phyloP scores from a whole-genome alignment of 169 alveolate species.

The Plasmodium fragile region DNA sequence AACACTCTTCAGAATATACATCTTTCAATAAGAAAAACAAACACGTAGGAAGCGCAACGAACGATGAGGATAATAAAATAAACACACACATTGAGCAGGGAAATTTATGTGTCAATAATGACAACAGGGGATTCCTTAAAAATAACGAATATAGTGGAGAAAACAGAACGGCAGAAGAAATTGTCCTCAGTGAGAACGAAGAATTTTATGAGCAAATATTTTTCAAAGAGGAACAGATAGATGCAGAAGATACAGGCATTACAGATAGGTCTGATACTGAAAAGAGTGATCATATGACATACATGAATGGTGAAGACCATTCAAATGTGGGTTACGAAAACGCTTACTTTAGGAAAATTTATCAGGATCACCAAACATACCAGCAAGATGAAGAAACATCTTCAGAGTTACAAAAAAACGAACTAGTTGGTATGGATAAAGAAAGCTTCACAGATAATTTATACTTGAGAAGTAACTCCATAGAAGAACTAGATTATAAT shows the following conservation, averaged over 20 bases:
- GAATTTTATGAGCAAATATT: slow-evolving; percentile 41
- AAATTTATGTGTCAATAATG: neutral
- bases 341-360: neutral
- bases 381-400: neutral
- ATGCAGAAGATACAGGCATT: neutral
- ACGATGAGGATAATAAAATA: slow-evolving; percentile 7
- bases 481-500: slow-evolving; percentile 70
- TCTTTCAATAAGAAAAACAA: neutral
- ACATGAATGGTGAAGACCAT: neutral
- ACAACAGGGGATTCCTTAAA: neutral
- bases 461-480: slow-evolving; percentile 36
- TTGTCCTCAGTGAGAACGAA: slow-evolving; percentile 55
- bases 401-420: neutral
- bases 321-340: slow-evolving; percentile 8
- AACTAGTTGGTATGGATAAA: neutral
- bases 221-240: neutral
- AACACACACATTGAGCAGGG: neutral
- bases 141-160: neutral
- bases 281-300: neutral
- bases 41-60: neutral
- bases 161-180: slow-evolving; percentile 13
- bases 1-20: neutral
- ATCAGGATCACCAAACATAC: neutral
- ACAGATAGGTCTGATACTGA: neutral
- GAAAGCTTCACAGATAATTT: slow-evolving; percentile 21